phyloP scores from a whole-genome alignment of 352 stramenopile genomes.

The Phytophthora chlamydospora region DNA sequence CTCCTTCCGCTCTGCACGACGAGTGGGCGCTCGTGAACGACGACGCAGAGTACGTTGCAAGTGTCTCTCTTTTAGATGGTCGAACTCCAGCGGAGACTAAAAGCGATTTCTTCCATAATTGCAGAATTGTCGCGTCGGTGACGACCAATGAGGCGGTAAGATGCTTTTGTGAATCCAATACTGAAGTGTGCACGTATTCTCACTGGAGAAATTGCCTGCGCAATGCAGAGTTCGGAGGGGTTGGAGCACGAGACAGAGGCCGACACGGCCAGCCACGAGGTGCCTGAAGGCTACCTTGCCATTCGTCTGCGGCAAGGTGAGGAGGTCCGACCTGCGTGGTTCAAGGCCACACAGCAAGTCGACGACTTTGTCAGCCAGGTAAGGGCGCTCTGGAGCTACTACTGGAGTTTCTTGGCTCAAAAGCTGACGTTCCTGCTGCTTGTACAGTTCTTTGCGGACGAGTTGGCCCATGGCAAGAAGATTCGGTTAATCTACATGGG shows the following conservation, averaged over 20 bases:
- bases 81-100: slow-evolving; percentile 12
- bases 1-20: slow-evolving; percentile 39
- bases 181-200: not conserved
- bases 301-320: slow-evolving; percentile 72
- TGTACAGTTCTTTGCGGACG: slow-evolving; percentile 66
- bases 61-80: slow-evolving; percentile 12
- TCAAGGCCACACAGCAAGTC: slow-evolving; percentile 69
- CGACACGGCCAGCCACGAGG: slow-evolving; percentile 13
- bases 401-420: not conserved
- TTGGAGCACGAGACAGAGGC: slow-evolving; percentile 11
- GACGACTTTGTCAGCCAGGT: slow-evolving; percentile 64
- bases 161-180: not conserved
- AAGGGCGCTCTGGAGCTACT: not conserved
- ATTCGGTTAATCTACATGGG: slow-evolving; percentile 85
- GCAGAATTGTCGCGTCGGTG: slow-evolving; percentile 53
- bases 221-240: slow-evolving; percentile 22
- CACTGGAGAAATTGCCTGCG: not conserved
- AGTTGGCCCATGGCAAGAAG: slow-evolving; percentile 58
- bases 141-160: slow-evolving; percentile 27
- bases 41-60: slow-evolving; percentile 56
- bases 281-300: slow-evolving; percentile 53
- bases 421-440: slow-evolving; percentile 9
- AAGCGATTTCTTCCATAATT: slow-evolving; percentile 5
- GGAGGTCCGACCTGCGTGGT: slow-evolving; percentile 56
- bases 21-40: slow-evolving; percentile 80